phyloP scores from a whole-genome alignment of 2,329 filamentous ascomycete species.

The Aspergillus ustus region DNA sequence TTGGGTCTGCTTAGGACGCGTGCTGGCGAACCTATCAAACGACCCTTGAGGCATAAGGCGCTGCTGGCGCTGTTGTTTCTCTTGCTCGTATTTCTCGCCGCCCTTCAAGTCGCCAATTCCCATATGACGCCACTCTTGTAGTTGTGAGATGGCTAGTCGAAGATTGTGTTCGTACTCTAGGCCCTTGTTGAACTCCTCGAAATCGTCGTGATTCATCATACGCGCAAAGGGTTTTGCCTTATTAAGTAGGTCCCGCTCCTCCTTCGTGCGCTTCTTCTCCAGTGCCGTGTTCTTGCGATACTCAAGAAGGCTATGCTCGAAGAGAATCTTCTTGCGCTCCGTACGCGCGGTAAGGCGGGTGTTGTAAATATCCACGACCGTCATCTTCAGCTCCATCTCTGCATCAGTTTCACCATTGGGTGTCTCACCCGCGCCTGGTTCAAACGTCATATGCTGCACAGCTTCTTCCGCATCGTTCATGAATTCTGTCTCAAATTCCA shows the following conservation, averaged over 20 bases:
- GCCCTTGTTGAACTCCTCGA: constrained; percentile 81
- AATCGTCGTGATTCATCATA: constrained; percentile 95
- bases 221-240: constrained; percentile 95
- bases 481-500: constrained; percentile 97
- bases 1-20: constrained; percentile 71
- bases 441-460: constrained; percentile 97
- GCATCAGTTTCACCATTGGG: constrained; percentile 87
- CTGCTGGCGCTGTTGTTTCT: constrained; percentile 78
- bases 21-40: constrained; percentile 81
- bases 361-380: constrained; percentile 98
- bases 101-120: constrained; percentile 82
- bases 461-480: constrained; percentile 98
- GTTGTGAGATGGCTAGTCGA: constrained; percentile 82
- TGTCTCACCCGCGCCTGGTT: constrained; percentile 92
- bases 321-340: constrained; percentile 94
- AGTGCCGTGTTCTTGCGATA: constrained; percentile 87
- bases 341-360: constrained; percentile 85
- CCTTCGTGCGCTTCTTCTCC: constrained; percentile 95
- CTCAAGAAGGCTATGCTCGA: constrained; percentile 90
- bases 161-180: constrained; percentile 90
- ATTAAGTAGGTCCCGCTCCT: constrained; percentile 87
- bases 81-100: constrained; percentile 90
- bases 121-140: constrained; percentile 91
- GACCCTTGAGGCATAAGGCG: constrained; percentile 70
- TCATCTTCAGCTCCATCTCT: constrained; percentile 96